phyloP scores from a whole-genome alignment of 2,329 filamentous ascomycete genomes.

The Zasmidium cellare region DNA sequence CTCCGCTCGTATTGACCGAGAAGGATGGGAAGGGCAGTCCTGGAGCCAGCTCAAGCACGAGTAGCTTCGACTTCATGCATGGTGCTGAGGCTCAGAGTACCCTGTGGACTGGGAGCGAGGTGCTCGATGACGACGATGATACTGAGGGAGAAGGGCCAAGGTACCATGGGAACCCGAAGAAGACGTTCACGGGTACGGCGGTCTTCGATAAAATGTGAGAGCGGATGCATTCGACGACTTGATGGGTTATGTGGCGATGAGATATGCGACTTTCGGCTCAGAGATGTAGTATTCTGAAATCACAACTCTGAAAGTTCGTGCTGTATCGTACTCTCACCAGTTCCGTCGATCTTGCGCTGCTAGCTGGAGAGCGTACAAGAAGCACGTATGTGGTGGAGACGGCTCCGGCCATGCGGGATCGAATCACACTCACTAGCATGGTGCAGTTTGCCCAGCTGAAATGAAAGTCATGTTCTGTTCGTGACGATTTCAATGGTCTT shows the following conservation, averaged over 20 bases:
- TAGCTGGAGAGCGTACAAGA: no score
- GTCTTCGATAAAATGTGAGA: constrained; percentile 41
- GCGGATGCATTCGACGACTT: constrained; percentile 6
- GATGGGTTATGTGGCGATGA: constrained; percentile 2
- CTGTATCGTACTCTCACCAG: no score
- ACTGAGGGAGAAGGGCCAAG: constrained; percentile 24
- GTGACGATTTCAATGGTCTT: constrained; percentile 2
- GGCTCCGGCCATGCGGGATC: no score
- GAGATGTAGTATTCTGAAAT: background rate
- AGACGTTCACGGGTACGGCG: constrained; percentile 31
- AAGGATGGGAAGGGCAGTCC: constrained; percentile 19
- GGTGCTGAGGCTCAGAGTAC: constrained; percentile 41
- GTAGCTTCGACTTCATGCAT: constrained; percentile 49
- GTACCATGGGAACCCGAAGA: constrained; percentile 27
- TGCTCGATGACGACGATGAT: constrained; percentile 27
- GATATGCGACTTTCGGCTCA: background rate
- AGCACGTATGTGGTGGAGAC: no score
- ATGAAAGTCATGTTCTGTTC: background rate
- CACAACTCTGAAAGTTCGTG: background rate
- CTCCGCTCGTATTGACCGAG: constrained; percentile 23
- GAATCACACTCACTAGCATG: background rate
- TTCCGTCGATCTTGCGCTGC: no score
- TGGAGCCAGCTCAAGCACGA: constrained; percentile 32
- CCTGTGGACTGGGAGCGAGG: constrained; percentile 22
- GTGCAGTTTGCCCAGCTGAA: background rate